Conservation (phyloP, 305 asterid species). For the Solanum hybrid region DNA sequence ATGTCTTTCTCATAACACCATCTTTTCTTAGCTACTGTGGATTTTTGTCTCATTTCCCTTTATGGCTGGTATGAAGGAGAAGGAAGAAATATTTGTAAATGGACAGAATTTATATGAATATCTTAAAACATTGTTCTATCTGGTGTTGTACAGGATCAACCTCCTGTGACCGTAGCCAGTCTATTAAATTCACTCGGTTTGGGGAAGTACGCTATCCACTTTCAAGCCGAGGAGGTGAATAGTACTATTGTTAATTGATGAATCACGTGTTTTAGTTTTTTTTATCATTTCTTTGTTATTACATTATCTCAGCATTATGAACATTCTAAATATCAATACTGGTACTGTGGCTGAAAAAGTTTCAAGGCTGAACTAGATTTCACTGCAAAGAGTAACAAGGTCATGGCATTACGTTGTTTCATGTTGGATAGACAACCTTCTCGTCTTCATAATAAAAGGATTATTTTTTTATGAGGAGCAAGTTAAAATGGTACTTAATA, state of each 20-base stretch:
- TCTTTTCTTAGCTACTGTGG: not conserved
- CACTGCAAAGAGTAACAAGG: not conserved
- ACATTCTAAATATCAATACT: not conserved
- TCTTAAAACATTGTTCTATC: not conserved
- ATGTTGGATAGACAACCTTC: not conserved
- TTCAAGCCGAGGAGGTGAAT: conserved; percentile 71
- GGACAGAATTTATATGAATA: not conserved
- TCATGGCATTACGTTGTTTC: not conserved
- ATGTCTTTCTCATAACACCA: not conserved
- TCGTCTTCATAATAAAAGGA: not conserved
- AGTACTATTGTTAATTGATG: not conserved
- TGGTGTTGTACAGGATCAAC: conserved; percentile 24
- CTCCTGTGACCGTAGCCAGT: conserved; percentile 32
- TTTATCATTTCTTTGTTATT: not conserved
- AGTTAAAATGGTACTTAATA: not conserved
- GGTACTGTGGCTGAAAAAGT: not conserved
- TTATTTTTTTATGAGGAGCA: not conserved
- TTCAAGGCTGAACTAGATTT: not conserved
- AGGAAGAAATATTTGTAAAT: not conserved
- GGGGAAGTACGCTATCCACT: conserved; percentile 47
- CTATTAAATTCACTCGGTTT: conserved; percentile 49
- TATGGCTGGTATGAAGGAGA: not conserved
- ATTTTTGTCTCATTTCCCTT: not conserved
- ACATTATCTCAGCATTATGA: not conserved
- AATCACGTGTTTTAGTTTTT: not conserved